A percentile compares a stretch with the other conserved stretches of the same genome.
Conservation (phyloP, 768 basidiomycete genomes). For the Imleria badia region DNA sequence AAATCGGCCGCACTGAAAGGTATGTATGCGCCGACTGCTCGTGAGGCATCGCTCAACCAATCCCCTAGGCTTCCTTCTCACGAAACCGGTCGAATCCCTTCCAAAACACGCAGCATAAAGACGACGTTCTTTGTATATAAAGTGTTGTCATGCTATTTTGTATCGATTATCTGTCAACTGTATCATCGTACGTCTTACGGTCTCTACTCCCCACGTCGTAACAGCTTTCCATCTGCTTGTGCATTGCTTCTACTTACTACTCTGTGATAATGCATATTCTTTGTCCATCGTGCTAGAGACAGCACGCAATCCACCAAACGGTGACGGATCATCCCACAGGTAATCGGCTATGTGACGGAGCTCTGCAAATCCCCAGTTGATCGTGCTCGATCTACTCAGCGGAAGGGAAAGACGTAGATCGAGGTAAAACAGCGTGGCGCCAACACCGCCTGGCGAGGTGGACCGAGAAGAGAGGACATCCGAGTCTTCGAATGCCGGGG, state of each 20-base stretch:
- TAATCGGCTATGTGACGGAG: conserved; percentile 23
- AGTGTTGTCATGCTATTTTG: not conserved
- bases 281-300: not conserved
- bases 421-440: conserved; percentile 22
- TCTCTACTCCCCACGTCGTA: conserved; percentile 5
- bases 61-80: conserved; percentile 51
- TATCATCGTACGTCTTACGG: not conserved
- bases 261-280: not conserved
- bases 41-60: not conserved
- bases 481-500: conserved; percentile 24
- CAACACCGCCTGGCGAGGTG: conserved; percentile 15
- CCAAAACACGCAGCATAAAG: conserved; percentile 41
- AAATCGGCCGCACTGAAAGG: conserved; percentile 72
- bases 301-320: not conserved
- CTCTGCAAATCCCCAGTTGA: conserved; percentile 27
- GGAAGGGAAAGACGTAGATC: conserved; percentile 29
- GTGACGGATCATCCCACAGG: no score
- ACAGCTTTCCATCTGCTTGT: conserved; percentile 7
- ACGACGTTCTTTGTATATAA: not conserved
- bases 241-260: conserved; percentile 1
- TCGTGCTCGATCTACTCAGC: conserved; percentile 11
- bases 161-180: conserved; percentile 1
- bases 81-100: conserved; percentile 56
- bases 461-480: conserved; percentile 28
- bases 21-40: conserved; percentile 16